Base-by-base conservation (phyloP, 352 stramenopile genomes). In the Phytophthora multivora region DNA sequence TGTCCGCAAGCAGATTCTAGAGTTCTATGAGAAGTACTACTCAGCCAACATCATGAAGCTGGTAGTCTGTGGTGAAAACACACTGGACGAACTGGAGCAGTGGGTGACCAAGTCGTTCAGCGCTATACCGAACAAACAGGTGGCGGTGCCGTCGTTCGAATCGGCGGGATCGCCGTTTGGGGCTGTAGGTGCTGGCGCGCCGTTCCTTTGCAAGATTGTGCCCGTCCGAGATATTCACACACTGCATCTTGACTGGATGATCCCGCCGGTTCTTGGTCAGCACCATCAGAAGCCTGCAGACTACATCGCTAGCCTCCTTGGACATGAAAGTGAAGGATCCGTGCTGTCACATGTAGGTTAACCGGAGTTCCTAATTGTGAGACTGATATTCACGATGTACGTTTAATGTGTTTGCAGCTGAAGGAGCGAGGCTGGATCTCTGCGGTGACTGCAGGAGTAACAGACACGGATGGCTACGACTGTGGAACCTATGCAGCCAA, bases 21-120 rank as follows among this genome's bases (percentile, higher is more conserved):
- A 64, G 9, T 95, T 94, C 49, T 90, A 96, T 48, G 43, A 90
- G 7, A 59, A 61, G 18, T 86, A 80, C 55, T 96, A 94, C 63
- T 90, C 82, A 18, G 80, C 84, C 42, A 90, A 89, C 47, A 83
- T 93, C 63, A 95, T 96, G 88, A 90, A 90, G 53, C 71, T 94
- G 31, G 85, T 92, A 1, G 83, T 96, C 16, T 88, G 82, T 19
- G 85, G 88, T 13, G 69, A 94, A 50, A 83, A 95, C 46, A 47
- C 66, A 12, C 68, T 95, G 31, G 85, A 93, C 26, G 79, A 85
- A 18, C 59, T 96, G 18, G 80, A 92, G 49, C 33, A 75, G 13
- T 90, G 77, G 77, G 86, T 90, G 10, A 68, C 63, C 1, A 61
- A 71, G 12, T 89, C 79, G 8, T 96, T 91, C 51, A 79, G 65